A percentile compares a stretch with the other conserved stretches of the same genome.
Conservation (phyloP, 192 early-diverging fungal species). For the Backusella morwellensis region DNA sequence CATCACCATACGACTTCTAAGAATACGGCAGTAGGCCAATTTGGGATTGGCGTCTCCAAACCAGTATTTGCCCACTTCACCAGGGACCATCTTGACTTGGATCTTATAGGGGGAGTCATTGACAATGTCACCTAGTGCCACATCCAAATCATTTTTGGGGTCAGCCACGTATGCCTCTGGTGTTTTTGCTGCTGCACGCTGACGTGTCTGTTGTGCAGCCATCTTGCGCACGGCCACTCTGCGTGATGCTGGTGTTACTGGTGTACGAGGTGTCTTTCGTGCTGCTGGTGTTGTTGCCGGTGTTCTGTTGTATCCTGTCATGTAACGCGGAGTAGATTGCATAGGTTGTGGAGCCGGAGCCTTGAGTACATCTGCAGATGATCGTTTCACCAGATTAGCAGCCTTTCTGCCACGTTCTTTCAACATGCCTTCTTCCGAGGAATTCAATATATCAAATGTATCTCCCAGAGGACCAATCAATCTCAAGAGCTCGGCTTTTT, state of each 20-base stretch:
- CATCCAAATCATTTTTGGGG: constrained; percentile 55
- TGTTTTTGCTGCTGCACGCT: neutral
- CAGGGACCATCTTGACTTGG: constrained; percentile 45
- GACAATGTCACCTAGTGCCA: constrained; percentile 56
- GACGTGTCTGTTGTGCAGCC: neutral
- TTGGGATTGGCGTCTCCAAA: constrained; percentile 65
- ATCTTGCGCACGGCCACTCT: neutral
- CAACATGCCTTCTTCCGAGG: neutral
- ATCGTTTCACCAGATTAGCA: neutral
- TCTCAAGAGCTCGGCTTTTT: constrained; percentile 38
- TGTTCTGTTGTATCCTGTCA: neutral
- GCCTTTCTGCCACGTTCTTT: constrained; percentile 11
- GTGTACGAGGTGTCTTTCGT: neutral
- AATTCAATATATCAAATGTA: constrained; percentile 11
- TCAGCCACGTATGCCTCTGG: constrained; percentile 44
- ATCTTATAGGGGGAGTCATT: constrained; percentile 57
- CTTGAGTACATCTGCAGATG: neutral
- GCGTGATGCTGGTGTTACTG: constrained; percentile 4
- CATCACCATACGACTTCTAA: constrained; percentile 63
- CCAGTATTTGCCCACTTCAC: constrained; percentile 61
- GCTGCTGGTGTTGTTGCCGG: neutral
- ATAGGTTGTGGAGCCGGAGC: neutral
- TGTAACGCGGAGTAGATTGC: constrained; percentile 15
- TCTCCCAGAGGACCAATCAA: constrained; percentile 22
- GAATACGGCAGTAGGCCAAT: constrained; percentile 60